Conservation (phyloP, 1,284 basidiomycete genomes). For the Trametes polyzona region DNA sequence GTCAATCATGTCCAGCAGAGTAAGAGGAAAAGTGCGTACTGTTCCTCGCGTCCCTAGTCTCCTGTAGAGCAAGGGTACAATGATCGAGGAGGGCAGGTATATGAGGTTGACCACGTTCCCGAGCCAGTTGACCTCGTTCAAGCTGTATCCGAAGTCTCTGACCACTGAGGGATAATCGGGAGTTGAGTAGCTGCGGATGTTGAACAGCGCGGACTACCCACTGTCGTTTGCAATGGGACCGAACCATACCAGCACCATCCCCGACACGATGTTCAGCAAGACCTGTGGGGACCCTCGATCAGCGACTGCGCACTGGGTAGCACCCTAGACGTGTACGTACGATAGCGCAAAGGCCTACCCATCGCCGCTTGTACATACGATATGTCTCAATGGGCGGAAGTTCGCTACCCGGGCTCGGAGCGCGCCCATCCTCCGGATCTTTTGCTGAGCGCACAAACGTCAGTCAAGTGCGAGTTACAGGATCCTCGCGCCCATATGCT, state of each 20-base stretch:
- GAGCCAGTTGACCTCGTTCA: slow-evolving; percentile 77
- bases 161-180: slow-evolving; percentile 45
- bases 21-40: slow-evolving; percentile 40
- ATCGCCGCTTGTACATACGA: slow-evolving; percentile 68
- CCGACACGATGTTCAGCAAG: slow-evolving; percentile 61
- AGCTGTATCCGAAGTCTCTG: slow-evolving; percentile 60
- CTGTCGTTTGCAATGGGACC: slow-evolving; percentile 74
- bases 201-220: slow-evolving; percentile 42
- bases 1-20: neutral
- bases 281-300: slow-evolving; percentile 43
- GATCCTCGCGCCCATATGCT: neutral
- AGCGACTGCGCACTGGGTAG: neutral
- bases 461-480: neutral
- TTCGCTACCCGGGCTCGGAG: slow-evolving; percentile 2
- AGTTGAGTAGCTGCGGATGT: neutral
- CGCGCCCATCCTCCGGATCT: slow-evolving; percentile 4
- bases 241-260: slow-evolving; percentile 74
- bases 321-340: slow-evolving; percentile 40
- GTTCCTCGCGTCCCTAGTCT: slow-evolving; percentile 62
- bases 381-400: slow-evolving; percentile 38
- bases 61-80: slow-evolving; percentile 58
- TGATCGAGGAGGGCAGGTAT: slow-evolving; percentile 63
- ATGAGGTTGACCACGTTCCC: slow-evolving; percentile 66
- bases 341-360: slow-evolving; percentile 63
- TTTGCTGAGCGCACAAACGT: neutral